Conservation (phyloP, 2,329 filamentous ascomycete species). For the Fusarium luffae region DNA sequence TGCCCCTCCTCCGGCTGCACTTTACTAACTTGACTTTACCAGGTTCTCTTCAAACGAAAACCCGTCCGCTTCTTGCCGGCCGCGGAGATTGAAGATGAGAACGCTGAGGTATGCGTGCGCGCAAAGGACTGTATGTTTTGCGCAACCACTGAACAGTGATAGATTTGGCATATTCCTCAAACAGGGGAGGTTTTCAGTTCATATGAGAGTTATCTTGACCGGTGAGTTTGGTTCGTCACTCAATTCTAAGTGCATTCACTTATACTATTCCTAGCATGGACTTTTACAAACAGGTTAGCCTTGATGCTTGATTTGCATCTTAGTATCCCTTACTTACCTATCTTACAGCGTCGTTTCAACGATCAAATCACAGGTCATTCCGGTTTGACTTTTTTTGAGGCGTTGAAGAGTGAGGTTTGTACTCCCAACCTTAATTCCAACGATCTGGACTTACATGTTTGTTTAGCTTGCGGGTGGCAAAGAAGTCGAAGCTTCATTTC, state of each 20-base stretch:
- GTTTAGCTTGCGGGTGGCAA: constrained; percentile 78
- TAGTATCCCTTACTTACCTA: constrained; percentile 31
- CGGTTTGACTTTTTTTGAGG: constrained; percentile 90
- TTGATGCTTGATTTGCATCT: constrained; percentile 1
- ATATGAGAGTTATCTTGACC: constrained; percentile 87
- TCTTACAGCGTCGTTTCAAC: constrained; percentile 81
- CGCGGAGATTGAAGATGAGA: constrained; percentile 80
- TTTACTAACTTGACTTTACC: constrained; percentile 17
- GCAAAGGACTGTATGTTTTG: constrained; percentile 15
- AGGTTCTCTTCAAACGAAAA: constrained; percentile 98
- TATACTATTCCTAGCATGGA: constrained; percentile 72
- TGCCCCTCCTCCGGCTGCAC: not conserved
- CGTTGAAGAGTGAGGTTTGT: constrained; percentile 88
- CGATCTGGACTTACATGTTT: constrained; percentile 23
- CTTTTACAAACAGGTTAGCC: constrained; percentile 86
- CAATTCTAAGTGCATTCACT: constrained; percentile 15
- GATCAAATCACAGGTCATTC: constrained; percentile 97
- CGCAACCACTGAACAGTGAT: constrained; percentile 31
- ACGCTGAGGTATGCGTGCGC: constrained; percentile 74
- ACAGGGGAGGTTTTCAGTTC: constrained; percentile 90
- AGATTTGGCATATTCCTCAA: constrained; percentile 93
- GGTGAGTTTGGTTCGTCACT: constrained; percentile 65
- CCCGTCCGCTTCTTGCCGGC: constrained; percentile 84
- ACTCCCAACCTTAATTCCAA: not conserved
- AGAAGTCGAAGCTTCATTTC: constrained; percentile 92